A percentile compares a stretch with the other conserved stretches of the same genome.
Evolutionary conservation across 306 rosid species (phyloP).

Genomic region (Prunus davidiana): DNA sequence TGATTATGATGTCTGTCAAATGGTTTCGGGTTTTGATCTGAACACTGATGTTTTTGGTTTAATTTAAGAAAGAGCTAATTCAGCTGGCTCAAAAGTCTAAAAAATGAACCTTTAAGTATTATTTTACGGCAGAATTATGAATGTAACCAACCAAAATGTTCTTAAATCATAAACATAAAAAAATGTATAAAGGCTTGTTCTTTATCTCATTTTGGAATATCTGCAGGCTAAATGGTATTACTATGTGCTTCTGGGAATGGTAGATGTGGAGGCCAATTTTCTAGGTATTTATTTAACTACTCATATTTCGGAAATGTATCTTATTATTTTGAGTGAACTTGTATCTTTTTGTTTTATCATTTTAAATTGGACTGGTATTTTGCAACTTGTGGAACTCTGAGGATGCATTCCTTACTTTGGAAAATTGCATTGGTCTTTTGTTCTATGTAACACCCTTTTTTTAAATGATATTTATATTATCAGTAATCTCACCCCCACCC

Average conservation of each 20-base stretch:
- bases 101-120: background rate
- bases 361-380: background rate
- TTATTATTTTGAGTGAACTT: background rate
- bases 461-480: background rate
- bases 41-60: slow-evolving; percentile 1
- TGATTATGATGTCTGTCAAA: background rate
- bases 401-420: background rate
- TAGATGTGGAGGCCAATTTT: slow-evolving; percentile 95
- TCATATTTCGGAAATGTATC: background rate
- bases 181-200: slow-evolving; percentile 1
- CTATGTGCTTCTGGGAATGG: slow-evolving; percentile 73
- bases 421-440: background rate
- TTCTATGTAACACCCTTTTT: too few relatives aligned
- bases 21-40: background rate
- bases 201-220: slow-evolving; percentile 14
- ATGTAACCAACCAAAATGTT: background rate
- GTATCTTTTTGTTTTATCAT: background rate
- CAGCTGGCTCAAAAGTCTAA: background rate
- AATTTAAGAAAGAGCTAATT: background rate
- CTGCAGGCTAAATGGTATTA: slow-evolving; percentile 87
- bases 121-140: background rate
- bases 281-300: slow-evolving; percentile 52
- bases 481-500: background rate
- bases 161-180: background rate
- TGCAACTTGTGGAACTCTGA: background rate